Evolutionary conservation across 768 basidiomycete species (phyloP).

Genomic region (Nidula microcarpa): DNA sequence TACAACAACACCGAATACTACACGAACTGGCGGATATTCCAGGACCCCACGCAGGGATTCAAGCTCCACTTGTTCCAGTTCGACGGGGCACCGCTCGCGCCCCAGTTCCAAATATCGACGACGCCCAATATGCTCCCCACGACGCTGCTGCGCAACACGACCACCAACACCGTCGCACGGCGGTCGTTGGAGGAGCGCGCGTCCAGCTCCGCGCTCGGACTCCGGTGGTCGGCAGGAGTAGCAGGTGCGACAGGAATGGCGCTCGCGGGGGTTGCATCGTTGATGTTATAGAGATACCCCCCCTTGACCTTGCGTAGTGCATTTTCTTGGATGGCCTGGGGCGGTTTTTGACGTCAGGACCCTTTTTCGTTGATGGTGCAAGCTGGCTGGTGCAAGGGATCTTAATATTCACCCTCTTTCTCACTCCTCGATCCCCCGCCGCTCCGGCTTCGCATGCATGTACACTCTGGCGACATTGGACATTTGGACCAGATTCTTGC

Average conservation of each 20-base stretch:
- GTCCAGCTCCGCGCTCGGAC: conserved; percentile 14
- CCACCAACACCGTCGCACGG: conserved; percentile 17
- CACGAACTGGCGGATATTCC: conserved; percentile 65
- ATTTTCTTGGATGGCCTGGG: conserved; percentile 5
- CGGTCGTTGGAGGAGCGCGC: conserved; percentile 21
- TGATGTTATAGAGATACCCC: conserved; percentile 24
- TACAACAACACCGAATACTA: conserved; percentile 79
- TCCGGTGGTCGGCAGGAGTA: conserved; percentile 17
- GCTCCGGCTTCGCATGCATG: background rate
- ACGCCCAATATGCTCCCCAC: conserved; percentile 89
- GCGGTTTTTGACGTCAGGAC: conserved; percentile 2
- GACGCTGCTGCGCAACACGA: conserved; percentile 53
- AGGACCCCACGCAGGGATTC: conserved; percentile 55
- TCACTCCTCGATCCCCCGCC: background rate
- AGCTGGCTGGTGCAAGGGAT: too few relatives aligned
- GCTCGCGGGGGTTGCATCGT: conserved; percentile 19
- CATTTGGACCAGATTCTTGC: background rate
- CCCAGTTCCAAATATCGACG: conserved; percentile 60
- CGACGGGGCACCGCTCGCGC: conserved; percentile 75
- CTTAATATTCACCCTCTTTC: background rate
- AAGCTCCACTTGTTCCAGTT: conserved; percentile 77
- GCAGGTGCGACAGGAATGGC: conserved; percentile 19
- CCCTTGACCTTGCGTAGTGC: background rate
- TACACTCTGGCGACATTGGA: background rate
- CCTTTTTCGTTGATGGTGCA: background rate